Percentiles rank a stretch among this genome's conserved stretches.
Evolutionary conservation across 805 yeast species (phyloP).

Genomic region (Metschnikowia gruessii): DNA sequence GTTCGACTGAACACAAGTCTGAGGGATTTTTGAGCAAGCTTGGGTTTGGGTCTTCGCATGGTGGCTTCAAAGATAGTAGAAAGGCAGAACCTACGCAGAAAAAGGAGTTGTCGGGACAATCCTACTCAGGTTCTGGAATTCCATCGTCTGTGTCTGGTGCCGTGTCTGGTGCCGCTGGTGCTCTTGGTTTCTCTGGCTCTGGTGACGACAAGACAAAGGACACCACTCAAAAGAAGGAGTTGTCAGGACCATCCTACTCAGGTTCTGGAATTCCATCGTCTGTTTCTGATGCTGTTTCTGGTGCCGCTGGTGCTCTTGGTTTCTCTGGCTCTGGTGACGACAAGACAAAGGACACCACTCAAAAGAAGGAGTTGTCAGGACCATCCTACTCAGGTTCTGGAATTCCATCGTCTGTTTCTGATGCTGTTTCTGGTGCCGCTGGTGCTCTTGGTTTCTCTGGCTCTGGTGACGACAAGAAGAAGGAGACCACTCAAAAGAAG

Average conservation of each 20-base stretch:
- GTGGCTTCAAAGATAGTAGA: neutral
- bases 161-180: slow-evolving; percentile 22
- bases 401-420: slow-evolving; percentile 16
- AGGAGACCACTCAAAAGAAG: neutral
- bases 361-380: neutral
- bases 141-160: slow-evolving; percentile 20
- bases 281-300: slow-evolving; percentile 21
- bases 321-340: neutral
- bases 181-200: slow-evolving; percentile 13
- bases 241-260: neutral
- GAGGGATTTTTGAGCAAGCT: slow-evolving; percentile 13
- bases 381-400: neutral
- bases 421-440: slow-evolving; percentile 22
- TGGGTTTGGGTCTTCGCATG: slow-evolving; percentile 6
- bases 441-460: slow-evolving; percentile 17
- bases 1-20: slow-evolving; percentile 1
- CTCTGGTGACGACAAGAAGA: neutral
- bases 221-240: neutral
- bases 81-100: neutral
- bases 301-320: slow-evolving; percentile 22
- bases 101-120: neutral
- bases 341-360: neutral
- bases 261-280: slow-evolving; percentile 11
- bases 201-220: neutral
- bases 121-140: slow-evolving; percentile 1